Conservation (phyloP, 2,329 filamentous ascomycete species). For the Rasamsonia emersonii region DNA sequence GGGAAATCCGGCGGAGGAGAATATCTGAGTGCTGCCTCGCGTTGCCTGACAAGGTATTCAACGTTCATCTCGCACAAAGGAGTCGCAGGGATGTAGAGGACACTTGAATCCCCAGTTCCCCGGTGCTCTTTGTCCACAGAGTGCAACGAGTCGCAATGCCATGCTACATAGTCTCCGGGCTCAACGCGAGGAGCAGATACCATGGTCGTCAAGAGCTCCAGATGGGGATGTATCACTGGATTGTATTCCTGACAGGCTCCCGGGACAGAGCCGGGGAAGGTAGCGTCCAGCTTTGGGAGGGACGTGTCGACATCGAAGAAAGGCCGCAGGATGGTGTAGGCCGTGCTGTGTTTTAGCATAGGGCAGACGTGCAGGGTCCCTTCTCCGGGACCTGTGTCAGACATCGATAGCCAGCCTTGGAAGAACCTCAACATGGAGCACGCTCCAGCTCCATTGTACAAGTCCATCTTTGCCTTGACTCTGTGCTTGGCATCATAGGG, state of each 20-base stretch:
- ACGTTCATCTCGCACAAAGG: conserved; percentile 70
- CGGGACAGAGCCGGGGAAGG: conserved; percentile 60
- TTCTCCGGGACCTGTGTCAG: conserved; percentile 60
- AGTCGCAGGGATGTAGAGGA: conserved; percentile 82
- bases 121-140: conserved; percentile 71
- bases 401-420: conserved; percentile 80
- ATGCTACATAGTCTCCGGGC: conserved; percentile 66
- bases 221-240: conserved; percentile 57
- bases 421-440: conserved; percentile 82
- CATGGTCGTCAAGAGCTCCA: conserved; percentile 60
- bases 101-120: conserved; percentile 66
- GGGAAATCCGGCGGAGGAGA: conserved; percentile 63
- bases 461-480: conserved; percentile 58
- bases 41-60: conserved; percentile 60
- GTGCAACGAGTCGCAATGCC: conserved; percentile 78
- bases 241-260: conserved; percentile 64
- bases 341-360: conserved; percentile 62
- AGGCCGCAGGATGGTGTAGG: conserved; percentile 72
- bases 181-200: conserved; percentile 59
- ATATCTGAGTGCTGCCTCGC: conserved; percentile 60
- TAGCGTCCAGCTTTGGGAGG: conserved; percentile 31
- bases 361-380: conserved; percentile 80
- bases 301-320: conserved; percentile 59
- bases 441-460: conserved; percentile 72
- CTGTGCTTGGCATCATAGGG: conserved; percentile 69